phyloP scores from a whole-genome alignment of 345 rosid species.

The Citrus unshiu region DNA sequence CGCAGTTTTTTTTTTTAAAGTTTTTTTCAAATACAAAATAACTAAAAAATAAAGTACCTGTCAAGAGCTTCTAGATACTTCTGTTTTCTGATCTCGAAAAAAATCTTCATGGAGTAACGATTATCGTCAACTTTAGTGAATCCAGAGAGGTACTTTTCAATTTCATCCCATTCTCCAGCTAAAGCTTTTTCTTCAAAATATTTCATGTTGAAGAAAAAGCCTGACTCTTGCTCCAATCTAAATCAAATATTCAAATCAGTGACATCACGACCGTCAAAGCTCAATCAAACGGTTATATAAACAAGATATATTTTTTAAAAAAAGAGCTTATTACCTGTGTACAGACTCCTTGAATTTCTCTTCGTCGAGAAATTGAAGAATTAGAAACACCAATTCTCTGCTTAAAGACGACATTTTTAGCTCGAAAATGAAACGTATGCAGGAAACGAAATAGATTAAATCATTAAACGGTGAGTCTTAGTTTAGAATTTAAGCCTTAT shows the following conservation, averaged over 20 bases:
- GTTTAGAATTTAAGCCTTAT: background rate
- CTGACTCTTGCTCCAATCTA: conserved; percentile 31
- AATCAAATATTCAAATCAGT: background rate
- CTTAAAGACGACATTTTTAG: conserved; percentile 57
- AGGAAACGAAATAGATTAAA: background rate
- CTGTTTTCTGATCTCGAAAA: conserved; percentile 57
- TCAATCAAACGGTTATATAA: background rate
- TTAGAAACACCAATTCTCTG: conserved; percentile 70
- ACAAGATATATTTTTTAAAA: background rate
- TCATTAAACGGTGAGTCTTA: background rate
- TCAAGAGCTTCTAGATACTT: conserved; percentile 66
- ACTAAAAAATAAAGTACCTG: conserved; percentile 24
- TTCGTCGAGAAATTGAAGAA: conserved; percentile 76
- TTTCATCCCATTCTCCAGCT: conserved; percentile 38
- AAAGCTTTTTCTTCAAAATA: conserved; percentile 31
- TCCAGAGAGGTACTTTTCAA: conserved; percentile 34
- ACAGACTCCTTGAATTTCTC: conserved; percentile 72
- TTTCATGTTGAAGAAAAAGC: conserved; percentile 34
- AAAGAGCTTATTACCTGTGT: conserved; percentile 48
- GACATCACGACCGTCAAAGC: background rate
- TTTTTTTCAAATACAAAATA: too few species aligned
- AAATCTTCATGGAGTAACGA: conserved; percentile 51
- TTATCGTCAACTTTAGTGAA: conserved; percentile 37
- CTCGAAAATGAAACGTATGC: background rate
- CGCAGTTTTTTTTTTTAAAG: background rate